A percentile compares a stretch with the other conserved stretches of the same genome.
These are phyloP conservation scores for Xerocomus spinulosus DNA, from an alignment of 768 basidiomycete species.

Conservation along the genomic window DNA sequence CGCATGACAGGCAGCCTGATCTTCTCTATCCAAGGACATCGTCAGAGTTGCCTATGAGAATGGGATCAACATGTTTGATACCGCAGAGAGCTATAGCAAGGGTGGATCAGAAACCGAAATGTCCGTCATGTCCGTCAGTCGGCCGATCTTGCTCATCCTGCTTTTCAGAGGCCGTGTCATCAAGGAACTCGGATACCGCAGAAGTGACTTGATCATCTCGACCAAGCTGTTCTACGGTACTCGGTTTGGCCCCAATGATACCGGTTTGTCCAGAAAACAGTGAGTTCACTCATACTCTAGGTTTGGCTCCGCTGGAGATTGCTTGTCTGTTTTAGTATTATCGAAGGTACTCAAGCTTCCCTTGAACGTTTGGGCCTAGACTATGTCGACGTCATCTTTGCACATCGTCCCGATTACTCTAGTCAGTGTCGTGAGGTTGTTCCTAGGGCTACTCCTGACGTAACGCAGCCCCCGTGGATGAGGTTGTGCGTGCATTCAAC, in stretches of 20 bases:
- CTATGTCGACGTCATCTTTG: constrained; percentile 49
- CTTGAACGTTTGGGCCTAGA: constrained; percentile 49
- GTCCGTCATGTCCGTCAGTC: constrained; percentile 16
- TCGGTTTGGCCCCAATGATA: constrained; percentile 41
- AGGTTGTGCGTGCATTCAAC: constrained; percentile 57
- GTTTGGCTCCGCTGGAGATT: not conserved
- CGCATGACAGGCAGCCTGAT: not conserved
- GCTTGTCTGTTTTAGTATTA: constrained; percentile 32
- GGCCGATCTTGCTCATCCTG: not conserved
- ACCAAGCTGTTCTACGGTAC: constrained; percentile 60
- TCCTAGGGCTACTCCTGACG: constrained; percentile 1
- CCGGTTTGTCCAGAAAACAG: constrained; percentile 34
- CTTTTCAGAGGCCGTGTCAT: constrained; percentile 46
- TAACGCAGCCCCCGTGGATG: constrained; percentile 41
- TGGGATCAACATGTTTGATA: constrained; percentile 50
- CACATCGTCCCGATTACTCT: constrained; percentile 44
- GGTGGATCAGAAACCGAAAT: constrained; percentile 54
- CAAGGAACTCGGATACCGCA: constrained; percentile 48
- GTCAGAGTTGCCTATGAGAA: constrained; percentile 51
- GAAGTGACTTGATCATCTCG: constrained; percentile 48
- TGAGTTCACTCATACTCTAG: constrained; percentile 3
- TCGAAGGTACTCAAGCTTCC: constrained; percentile 51
- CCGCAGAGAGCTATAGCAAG: constrained; percentile 41
- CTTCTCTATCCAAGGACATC: constrained; percentile 36
- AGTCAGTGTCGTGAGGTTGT: constrained; percentile 17